phyloP scores from a whole-genome alignment of 2,329 filamentous ascomycete genomes.

The Venturia carpophila region DNA sequence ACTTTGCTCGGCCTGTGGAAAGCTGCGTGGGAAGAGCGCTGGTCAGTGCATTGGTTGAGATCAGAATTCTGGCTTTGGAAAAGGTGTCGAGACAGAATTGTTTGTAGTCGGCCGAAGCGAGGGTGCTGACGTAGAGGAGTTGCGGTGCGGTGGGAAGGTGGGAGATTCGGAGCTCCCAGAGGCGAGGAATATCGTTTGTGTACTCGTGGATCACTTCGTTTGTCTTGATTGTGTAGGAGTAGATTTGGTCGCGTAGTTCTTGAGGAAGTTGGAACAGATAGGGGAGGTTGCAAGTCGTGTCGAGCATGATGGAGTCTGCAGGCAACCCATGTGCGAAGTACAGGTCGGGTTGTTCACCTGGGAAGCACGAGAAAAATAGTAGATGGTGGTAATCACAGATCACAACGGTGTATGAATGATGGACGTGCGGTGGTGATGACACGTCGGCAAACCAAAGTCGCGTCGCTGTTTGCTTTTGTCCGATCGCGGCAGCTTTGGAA shows the following conservation, averaged over 20 bases:
- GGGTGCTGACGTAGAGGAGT: slow-evolving; percentile 1
- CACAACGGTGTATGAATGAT: not conserved
- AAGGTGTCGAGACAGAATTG: slow-evolving; percentile 2
- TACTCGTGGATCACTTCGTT: not conserved
- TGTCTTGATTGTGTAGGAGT: not conserved
- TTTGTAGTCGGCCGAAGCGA: not conserved
- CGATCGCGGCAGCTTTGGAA: not conserved
- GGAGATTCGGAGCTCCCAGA: not conserved
- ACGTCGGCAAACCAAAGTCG: not conserved
- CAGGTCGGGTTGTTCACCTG: not conserved
- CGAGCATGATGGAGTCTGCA: not conserved
- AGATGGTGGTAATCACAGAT: too few species aligned
- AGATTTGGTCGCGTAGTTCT: slow-evolving; percentile 19
- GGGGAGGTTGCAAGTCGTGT: not conserved
- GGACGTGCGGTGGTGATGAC: not conserved
- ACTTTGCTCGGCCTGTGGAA: not conserved
- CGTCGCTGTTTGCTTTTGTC: not conserved
- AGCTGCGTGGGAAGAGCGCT: not conserved
- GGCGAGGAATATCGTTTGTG: not conserved
- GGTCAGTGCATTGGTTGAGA: slow-evolving; percentile 1
- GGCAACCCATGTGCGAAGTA: not conserved
- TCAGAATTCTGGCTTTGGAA: not conserved
- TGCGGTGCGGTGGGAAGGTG: not conserved
- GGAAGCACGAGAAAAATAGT: not conserved
- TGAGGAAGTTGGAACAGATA: slow-evolving; percentile 2